Base-by-base conservation (phyloP, 2,329 filamentous ascomycete species). In the Colletotrichum spinosum region DNA sequence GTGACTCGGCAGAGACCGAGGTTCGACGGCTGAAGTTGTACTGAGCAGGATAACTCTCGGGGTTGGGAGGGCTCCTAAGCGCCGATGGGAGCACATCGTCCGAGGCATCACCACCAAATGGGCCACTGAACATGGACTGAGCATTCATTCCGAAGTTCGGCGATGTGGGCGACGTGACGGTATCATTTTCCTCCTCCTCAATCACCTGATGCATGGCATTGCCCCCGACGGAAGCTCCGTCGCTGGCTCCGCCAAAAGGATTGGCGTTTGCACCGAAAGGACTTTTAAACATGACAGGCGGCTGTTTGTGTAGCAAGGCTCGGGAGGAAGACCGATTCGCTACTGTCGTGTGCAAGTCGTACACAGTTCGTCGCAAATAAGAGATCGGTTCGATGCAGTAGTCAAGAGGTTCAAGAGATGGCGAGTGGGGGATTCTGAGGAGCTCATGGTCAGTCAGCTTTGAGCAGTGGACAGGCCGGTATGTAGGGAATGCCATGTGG, bases 11-110 rank as follows among this genome's bases (percentile, higher is more conserved):
- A 45, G 96, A 98, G 57, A 99, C 96, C 4, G 96, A 98, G 44
- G 94, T 97, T 72, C 96, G 92, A 69, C 96, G 92, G 72, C 89
- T 92, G 79, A 97, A 90, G 78, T 97, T 97, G 81, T 97, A 98
- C 77, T 98, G 94, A 71, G 88, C 91, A 60, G 96, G 96, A 75
- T 97, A 93, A 72, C 88, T 89, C 70, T 92, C 89, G 44, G 86
- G 80, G 66, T 87, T 86, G 62, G 85, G 84, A 25, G 83, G 76
- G 71, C 78, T 78, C 76, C 84, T 75, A 71, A 82, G 59, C 66
- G 78, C 73, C 65, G 82, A 80, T 12, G 82, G 79, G 17, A 82
- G 82, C 17, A 75, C 71, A 48, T 87, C 84, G 35, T 77, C 70
- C 39, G 78, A 76, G 68, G 82, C 82, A 69, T 86, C 83, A 15